These are phyloP conservation scores for Malassezia sp. DNA, from an alignment of 1,284 basidiomycete species.

Conservation along the genomic window DNA sequence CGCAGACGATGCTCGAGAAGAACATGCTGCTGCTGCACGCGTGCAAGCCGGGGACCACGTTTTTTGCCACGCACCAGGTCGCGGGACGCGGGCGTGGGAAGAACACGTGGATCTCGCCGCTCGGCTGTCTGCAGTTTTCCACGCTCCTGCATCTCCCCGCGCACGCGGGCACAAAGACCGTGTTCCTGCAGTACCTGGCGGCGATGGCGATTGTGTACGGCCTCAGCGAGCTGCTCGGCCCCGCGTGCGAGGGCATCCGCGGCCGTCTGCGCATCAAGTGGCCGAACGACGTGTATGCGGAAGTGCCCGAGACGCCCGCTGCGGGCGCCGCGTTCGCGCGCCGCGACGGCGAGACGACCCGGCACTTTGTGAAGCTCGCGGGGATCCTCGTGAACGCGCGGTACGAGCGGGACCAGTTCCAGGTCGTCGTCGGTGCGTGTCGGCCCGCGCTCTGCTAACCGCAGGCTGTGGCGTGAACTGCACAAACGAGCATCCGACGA, in stretches of 20 bases:
- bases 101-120: slow-evolving; percentile 86
- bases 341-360: slow-evolving; percentile 49
- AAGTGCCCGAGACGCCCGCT: slow-evolving; percentile 49
- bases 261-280: slow-evolving; percentile 69
- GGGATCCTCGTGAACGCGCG: slow-evolving; percentile 85
- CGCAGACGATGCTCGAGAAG: slow-evolving; percentile 85
- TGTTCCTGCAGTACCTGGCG: slow-evolving; percentile 91
- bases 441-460: no score
- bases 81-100: slow-evolving; percentile 75
- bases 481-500: slow-evolving; percentile 69
- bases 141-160: slow-evolving; percentile 58
- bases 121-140: slow-evolving; percentile 78
- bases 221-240: slow-evolving; percentile 50
- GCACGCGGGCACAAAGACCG: slow-evolving; percentile 60
- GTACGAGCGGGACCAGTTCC: slow-evolving; percentile 59
- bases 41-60: slow-evolving; percentile 65
- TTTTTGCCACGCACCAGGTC: slow-evolving; percentile 75
- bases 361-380: slow-evolving; percentile 35
- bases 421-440: slow-evolving; percentile 66
- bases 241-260: slow-evolving; percentile 48
- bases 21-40: slow-evolving; percentile 63
- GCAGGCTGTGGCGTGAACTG: slow-evolving; percentile 86
- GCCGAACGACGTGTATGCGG: slow-evolving; percentile 91
- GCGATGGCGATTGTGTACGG: slow-evolving; percentile 81
- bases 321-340: slow-evolving; percentile 36